Evolutionary conservation across 257 asterid genomes (phyloP).

Genomic region (Solanum virginianum): DNA sequence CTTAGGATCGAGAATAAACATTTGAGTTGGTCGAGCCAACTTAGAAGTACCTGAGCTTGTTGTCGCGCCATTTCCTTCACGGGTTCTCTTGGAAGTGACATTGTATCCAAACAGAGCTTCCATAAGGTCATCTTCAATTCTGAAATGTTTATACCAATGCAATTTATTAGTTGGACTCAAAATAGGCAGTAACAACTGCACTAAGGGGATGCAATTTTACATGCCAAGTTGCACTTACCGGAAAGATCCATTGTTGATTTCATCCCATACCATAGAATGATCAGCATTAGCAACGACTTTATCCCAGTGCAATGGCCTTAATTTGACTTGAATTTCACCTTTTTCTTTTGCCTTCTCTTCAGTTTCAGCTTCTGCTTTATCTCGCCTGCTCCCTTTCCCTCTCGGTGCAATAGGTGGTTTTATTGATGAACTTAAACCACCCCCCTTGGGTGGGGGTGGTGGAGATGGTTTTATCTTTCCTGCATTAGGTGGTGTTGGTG

Average conservation of each 20-base stretch:
- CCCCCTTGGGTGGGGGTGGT: constrained; percentile 21
- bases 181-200: neutral
- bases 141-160: constrained; percentile 4
- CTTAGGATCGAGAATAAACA: constrained; percentile 59
- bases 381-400: constrained; percentile 2
- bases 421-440: neutral
- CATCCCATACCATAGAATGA: constrained; percentile 89
- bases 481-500: constrained; percentile 3
- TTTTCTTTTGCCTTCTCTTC: constrained; percentile 7
- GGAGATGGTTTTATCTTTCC: constrained; percentile 10
- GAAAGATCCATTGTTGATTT: constrained; percentile 69
- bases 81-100: constrained; percentile 19
- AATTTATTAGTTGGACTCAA: neutral
- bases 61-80: constrained; percentile 8
- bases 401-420: constrained; percentile 43
- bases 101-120: constrained; percentile 64
- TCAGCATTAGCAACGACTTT: constrained; percentile 60
- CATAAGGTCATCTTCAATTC: constrained; percentile 71
- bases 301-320: constrained; percentile 91
- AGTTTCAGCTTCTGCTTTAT: constrained; percentile 4
- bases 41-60: constrained; percentile 11
- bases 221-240: constrained; percentile 26
- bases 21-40: constrained; percentile 28
- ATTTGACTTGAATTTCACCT: constrained; percentile 23
- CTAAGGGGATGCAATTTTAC: neutral